Conservation (phyloP, 169 alveolate genomes). For the Eimeria necatrix region DNA sequence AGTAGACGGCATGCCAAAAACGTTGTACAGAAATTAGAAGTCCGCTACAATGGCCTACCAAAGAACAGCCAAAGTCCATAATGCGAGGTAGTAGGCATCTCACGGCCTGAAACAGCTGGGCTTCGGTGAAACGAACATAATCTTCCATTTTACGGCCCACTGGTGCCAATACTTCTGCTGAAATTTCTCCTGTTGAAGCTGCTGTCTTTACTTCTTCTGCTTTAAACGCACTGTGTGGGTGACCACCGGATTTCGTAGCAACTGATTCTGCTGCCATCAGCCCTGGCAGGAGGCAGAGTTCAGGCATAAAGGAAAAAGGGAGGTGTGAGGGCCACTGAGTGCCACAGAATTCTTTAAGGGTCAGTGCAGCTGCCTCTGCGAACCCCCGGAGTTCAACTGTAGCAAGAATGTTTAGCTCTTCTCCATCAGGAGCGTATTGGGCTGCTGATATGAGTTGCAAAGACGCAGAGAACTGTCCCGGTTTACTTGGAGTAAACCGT, state of each 20-base stretch:
- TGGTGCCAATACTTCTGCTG: not conserved
- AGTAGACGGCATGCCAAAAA: too few relatives aligned
- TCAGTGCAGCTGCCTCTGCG: slow-evolving; percentile 56
- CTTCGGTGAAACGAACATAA: not conserved
- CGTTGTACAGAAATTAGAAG: too few relatives aligned
- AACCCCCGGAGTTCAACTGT: slow-evolving; percentile 16
- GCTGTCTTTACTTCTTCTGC: not conserved
- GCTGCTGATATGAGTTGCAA: not conserved
- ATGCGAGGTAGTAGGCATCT: not conserved
- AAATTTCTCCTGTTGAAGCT: not conserved
- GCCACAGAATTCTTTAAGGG: slow-evolving; percentile 45
- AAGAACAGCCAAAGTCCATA: slow-evolving; percentile 27
- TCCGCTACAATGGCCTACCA: not conserved
- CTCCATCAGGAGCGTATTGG: not conserved
- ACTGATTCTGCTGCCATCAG: not conserved
- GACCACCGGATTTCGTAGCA: not conserved
- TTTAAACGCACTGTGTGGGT: not conserved
- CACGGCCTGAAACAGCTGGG: not conserved
- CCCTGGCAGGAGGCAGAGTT: not conserved
- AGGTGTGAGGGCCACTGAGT: not conserved
- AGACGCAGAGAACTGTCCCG: slow-evolving; percentile 39
- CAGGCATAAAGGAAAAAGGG: not conserved
- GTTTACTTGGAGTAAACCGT: slow-evolving; percentile 1
- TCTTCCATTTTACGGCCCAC: not conserved
- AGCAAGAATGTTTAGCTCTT: not conserved